Base-by-base conservation (phyloP, 2,329 filamentous ascomycete species). In the Stemphylium beticola region DNA sequence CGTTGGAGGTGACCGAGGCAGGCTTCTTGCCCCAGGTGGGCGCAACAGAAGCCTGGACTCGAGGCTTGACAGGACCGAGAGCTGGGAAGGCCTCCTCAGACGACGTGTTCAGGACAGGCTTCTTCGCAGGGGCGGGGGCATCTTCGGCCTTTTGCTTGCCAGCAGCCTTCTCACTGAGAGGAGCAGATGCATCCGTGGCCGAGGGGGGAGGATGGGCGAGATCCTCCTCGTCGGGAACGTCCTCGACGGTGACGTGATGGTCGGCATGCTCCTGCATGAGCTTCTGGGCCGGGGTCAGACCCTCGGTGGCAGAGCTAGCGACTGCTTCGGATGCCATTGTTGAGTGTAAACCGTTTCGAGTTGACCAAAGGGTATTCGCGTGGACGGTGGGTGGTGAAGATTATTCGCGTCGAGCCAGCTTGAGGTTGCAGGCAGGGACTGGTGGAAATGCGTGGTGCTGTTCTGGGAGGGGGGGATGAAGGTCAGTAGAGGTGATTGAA, bases 41-140 rank as follows among this genome's bases (percentile, higher is more conserved):
- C 41, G 88, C 82, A 55, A 86, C 83, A 63, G 85, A 84, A 53
- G 86, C 82, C 59, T 83, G 76, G 15, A 78, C 77, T 61, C 79
- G 77, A 31, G 86, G 80, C 77, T 92, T 93, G 48, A 86, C 81
- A 59, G 85, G 83, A 49, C 93, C 93, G 41, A 99, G 85, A 66
- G 93, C 88, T n/a, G 95, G 95, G 83, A 99, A 99, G 55, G 91
- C 81, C 77, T 98, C 93, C 72, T 96, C 90, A 15, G 91, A 96
- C 69, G 91, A 85, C 17, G 91, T 93, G 76, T 98, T 91, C 58
- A 97, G 79, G 47, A 82, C 58, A 31, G 64, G 56, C 58, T 62
- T 70, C 45, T 62, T 60, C 26, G 76, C 58, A 6, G 71, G 55
- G 38, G 74, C 62, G 39, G 71, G 73, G 2, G 79, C 74, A 31